Base-by-base conservation (phyloP, 768 basidiomycete genomes). In the Podaxis carcinomalis region DNA sequence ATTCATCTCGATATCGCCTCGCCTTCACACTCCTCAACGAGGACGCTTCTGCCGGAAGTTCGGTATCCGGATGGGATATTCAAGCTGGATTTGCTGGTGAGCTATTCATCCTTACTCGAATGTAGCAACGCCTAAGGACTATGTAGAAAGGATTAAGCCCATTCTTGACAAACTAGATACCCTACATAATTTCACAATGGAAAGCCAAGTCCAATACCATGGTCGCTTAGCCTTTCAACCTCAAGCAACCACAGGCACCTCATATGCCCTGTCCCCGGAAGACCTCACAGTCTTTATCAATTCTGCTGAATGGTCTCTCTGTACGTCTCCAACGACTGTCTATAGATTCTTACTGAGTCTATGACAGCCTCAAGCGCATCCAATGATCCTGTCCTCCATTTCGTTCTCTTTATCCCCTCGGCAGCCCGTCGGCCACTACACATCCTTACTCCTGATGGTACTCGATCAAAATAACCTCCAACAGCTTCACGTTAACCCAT, bases 11-110 rank as follows among this genome's bases (percentile, higher is more conserved):
- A 49, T 92, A 92, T 72, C 88, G 93, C 46, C 81, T 98, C 13
- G 86, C 93, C n/a, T 97, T 98, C 75, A 92, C 90, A 13, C 77
- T 99, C 5, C 75, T 99, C 55, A 96, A 98, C 69, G 93, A 98
- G 74, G 91, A 98, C 69, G 84, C 90, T 3, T 76, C 89, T 1
- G 79, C 81, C 11, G 89, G 89, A 5, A 78, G 77, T 21, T 77
- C 79, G 25, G 79, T 87, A 16, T 62, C 78, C 32, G 76, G 80
- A 5, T 98, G 96, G 96, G 86, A 95, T 47, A 78, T 96, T 13
- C 73, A 84, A 51, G 64, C 72, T 19, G 86, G 86, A 7, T 75
- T 97, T 10, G 65, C 75, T 28, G 77, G 94, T 94, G 63, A 66
- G 89, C 80, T 3, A 27, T 32, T 25, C 28, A 13, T 27, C 16